Evolutionary conservation across 495 filamentous ascomycete species (phyloP).

Genomic region (Penicillium argentinense): DNA sequence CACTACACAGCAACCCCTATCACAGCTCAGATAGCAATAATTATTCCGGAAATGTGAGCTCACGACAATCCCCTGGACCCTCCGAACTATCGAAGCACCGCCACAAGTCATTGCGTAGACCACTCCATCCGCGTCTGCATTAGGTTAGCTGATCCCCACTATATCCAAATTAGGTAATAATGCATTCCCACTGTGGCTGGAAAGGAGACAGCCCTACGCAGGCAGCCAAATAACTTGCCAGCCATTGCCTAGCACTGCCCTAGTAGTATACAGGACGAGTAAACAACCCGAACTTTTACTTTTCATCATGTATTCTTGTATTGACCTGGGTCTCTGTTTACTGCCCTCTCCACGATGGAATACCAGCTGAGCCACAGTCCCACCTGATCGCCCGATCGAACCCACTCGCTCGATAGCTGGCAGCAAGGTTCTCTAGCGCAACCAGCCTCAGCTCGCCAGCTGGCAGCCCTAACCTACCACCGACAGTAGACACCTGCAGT

Average conservation of each 20-base stretch:
- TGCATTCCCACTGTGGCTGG: conserved; percentile 10
- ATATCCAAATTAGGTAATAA: no score
- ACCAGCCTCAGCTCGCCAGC: background rate
- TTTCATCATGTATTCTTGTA: no score
- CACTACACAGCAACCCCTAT: background rate
- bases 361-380: no score
- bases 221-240: conserved; percentile 6
- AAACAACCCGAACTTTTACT: no score
- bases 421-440: conserved; percentile 1
- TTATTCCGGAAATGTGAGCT: background rate
- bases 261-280: no score
- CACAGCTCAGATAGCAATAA: no score
- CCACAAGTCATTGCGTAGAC: background rate
- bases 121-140: background rate
- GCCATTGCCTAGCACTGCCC: no score
- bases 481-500: no score
- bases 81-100: background rate
- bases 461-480: no score
- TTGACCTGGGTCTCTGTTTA: no score
- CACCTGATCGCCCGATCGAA: background rate
- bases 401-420: conserved; percentile 1
- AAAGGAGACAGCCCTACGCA: conserved; percentile 15
- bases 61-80: no score
- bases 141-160: background rate
- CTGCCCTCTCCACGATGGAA: no score